Conservation (phyloP, 768 basidiomycete species). For the Lentinus tigrinus region DNA sequence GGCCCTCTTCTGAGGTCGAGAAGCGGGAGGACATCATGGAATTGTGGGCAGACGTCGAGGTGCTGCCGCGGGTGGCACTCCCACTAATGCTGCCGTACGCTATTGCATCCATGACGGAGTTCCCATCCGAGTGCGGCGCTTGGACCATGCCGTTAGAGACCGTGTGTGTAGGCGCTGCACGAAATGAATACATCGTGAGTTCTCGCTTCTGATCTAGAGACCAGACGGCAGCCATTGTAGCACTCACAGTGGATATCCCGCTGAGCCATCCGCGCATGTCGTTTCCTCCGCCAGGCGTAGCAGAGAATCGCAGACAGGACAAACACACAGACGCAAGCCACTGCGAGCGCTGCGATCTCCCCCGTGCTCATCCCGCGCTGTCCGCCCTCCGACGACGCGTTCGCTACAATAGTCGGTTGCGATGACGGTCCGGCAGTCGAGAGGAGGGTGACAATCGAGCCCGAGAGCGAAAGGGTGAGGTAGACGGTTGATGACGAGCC, state of each 20-base stretch:
- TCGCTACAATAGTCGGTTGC: neutral
- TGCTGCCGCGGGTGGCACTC: too few species aligned
- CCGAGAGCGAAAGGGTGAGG: too few species aligned
- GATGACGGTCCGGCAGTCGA: neutral
- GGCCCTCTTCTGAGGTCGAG: too few species aligned
- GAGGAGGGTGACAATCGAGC: too few species aligned
- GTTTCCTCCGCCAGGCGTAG: neutral
- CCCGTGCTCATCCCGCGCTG: neutral
- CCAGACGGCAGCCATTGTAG: too few species aligned
- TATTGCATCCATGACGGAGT: neutral
- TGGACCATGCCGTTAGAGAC: neutral
- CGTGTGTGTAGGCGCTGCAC: neutral
- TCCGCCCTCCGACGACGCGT: neutral
- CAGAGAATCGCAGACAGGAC: neutral
- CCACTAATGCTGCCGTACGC: too few species aligned
- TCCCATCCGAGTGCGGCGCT: neutral
- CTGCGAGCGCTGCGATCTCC: slow-evolving; percentile 2
- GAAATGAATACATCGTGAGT: too few species aligned
- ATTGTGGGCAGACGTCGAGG: too few species aligned
- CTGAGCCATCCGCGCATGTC: neutral
- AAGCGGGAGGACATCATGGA: too few species aligned
- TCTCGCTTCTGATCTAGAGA: too few species aligned
- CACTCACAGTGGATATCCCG: neutral
- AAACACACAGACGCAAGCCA: neutral
- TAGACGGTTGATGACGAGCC: neutral